Evolutionary conservation across 1,284 basidiomycete species (phyloP), one percentile per base, ranked within the genome.

Genomic region (Apiotrichum laibachii): DNA sequence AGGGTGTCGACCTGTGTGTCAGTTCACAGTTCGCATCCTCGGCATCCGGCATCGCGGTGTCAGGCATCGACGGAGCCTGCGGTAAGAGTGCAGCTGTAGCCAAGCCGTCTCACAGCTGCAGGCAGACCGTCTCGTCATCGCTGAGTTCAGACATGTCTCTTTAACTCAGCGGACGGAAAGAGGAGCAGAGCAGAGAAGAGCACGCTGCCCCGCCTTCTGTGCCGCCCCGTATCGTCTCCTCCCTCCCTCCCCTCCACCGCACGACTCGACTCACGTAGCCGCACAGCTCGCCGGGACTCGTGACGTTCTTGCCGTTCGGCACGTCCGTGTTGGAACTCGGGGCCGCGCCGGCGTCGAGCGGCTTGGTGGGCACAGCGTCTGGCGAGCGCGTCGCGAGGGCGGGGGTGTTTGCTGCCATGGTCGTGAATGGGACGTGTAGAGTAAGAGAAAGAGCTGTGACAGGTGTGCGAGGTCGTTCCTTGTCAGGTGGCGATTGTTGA

Each of bases 1-100:
- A 77, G 60, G 19, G 71, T 74, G 59, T 77, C 77, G 19, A 79
- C 73, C 77, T 79, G 18, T n/a, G 5, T n/a, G 19, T 52, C 50
- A 56, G 42, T 44, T 2, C 34, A n/a, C n/a, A n/a, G n/a, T n/a
- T n/a, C n/a, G n/a, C n/a, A n/a, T n/a, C n/a, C n/a, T n/a, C n/a
- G n/a, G n/a, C n/a, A n/a, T n/a, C n/a, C n/a, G n/a, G n/a, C n/a
- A n/a, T n/a, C n/a, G n/a, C n/a, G n/a, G n/a, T n/a, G n/a, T n/a
- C n/a, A n/a, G n/a, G n/a, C n/a, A n/a, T n/a, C n/a, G n/a, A n/a
- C n/a, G n/a, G n/a, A n/a, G n/a, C n/a, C n/a, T n/a, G n/a, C n/a
- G n/a, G n/a, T n/a, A n/a, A n/a, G n/a, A n/a, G n/a, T n/a, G n/a
- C n/a, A n/a, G n/a, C n/a, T n/a, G n/a, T n/a, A n/a, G n/a, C n/a